Conservation (phyloP, 345 rosid species). For the Hibiscus tridactylites region DNA sequence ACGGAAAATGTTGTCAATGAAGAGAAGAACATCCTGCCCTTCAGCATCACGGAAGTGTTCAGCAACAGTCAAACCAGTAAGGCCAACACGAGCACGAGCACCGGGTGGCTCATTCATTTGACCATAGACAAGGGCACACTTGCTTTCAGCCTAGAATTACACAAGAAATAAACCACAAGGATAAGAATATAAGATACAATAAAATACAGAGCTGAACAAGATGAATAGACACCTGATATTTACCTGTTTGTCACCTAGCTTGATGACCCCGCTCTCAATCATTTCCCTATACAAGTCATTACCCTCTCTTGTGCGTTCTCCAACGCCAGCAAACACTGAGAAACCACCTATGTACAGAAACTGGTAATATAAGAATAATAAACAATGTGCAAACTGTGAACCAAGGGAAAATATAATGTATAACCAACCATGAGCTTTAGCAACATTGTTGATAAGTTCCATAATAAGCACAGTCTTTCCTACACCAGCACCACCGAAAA, state of each 20-base stretch:
- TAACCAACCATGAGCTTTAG: too few species aligned
- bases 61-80: conserved; percentile 56
- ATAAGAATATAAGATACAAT: not conserved
- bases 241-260: not conserved
- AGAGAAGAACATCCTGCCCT: conserved; percentile 98
- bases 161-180: not conserved
- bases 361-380: too few species aligned
- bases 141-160: not conserved
- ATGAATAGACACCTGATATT: not conserved
- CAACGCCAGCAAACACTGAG: not conserved
- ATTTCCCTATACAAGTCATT: not conserved
- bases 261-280: not conserved
- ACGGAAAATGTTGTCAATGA: conserved; percentile 93
- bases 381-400: too few species aligned
- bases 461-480: too few species aligned
- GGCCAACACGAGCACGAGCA: not conserved
- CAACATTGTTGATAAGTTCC: too few species aligned
- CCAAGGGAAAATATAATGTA: too few species aligned
- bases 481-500: too few species aligned
- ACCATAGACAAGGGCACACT: not conserved
- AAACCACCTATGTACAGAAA: too few species aligned
- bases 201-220: not conserved
- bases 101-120: not conserved
- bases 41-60: conserved; percentile 98
- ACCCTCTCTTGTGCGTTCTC: not conserved